phyloP scores from a whole-genome alignment of 2,329 filamentous ascomycete genomes.

The Ceratocystiopsis sp. region DNA sequence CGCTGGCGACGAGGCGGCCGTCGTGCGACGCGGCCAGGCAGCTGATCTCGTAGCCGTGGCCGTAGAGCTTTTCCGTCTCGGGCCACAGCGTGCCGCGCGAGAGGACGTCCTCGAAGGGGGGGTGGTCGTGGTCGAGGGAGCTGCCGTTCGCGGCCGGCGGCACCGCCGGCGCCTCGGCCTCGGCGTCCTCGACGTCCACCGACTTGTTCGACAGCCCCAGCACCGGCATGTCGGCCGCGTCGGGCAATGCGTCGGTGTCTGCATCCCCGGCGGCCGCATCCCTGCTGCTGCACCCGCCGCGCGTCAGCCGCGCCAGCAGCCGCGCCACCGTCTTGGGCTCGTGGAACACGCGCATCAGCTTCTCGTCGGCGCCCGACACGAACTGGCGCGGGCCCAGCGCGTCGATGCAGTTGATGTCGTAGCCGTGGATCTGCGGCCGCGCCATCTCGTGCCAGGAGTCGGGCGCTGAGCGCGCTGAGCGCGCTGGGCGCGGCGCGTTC shows the following conservation, averaged over 20 bases:
- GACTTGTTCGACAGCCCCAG: constrained; percentile 94
- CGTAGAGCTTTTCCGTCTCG: constrained; percentile 90
- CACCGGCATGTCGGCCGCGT: constrained; percentile 87
- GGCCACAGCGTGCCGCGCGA: constrained; percentile 88
- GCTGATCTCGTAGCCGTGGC: constrained; percentile 93
- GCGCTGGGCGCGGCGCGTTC: neutral
- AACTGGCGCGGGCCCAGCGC: constrained; percentile 58
- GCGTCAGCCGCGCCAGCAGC: constrained; percentile 52
- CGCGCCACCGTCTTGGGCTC: constrained; percentile 70
- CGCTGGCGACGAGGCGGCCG: constrained; percentile 64
- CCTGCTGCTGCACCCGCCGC: constrained; percentile 18
- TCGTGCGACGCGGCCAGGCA: constrained; percentile 65
- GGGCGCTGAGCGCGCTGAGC: neutral
- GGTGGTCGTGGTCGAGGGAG: constrained; percentile 35
- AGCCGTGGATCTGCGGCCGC: constrained; percentile 91
- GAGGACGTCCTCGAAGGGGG: constrained; percentile 79
- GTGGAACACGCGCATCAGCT: constrained; percentile 89
- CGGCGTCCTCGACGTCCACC: constrained; percentile 31
- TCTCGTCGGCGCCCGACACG: constrained; percentile 91
- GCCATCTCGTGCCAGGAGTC: constrained; percentile 88
- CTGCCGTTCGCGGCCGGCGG: neutral
- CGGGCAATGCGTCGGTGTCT: constrained; percentile 41
- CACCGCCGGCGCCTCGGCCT: constrained; percentile 9
- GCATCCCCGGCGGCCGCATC: constrained; percentile 12
- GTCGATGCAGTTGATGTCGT: constrained; percentile 90